phyloP scores from a whole-genome alignment of 2,329 filamentous ascomycete species.

The Penicillium sp. region DNA sequence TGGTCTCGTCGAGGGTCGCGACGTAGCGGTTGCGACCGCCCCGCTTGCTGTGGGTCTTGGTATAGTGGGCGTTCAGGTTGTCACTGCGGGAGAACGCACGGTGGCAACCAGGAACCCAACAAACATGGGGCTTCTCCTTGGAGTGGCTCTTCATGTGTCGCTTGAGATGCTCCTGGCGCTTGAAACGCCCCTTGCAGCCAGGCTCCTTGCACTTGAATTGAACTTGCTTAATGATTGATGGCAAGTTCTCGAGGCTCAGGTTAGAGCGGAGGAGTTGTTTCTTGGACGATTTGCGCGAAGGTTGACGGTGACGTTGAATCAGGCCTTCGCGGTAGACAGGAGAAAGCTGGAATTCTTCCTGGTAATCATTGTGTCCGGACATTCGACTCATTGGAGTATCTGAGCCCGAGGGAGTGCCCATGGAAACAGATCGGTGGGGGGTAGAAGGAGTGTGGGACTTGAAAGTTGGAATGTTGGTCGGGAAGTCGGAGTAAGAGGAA shows the following conservation, averaged over 20 bases:
- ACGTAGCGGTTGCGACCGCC: slow-evolving; percentile 48
- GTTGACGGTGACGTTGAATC: slow-evolving; percentile 31
- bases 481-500: slow-evolving; percentile 39
- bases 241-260: slow-evolving; percentile 37
- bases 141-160: slow-evolving; percentile 50
- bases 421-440: slow-evolving; percentile 35
- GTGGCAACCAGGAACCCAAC: slow-evolving; percentile 46
- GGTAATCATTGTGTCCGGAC: slow-evolving; percentile 36
- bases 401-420: slow-evolving; percentile 35
- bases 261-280: slow-evolving; percentile 30
- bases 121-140: slow-evolving; percentile 44
- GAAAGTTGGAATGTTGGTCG: slow-evolving; percentile 33
- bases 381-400: slow-evolving; percentile 38
- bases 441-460: slow-evolving; percentile 39
- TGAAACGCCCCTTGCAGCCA: slow-evolving; percentile 47
- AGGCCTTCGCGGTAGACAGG: slow-evolving; percentile 34
- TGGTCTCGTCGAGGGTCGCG: slow-evolving; percentile 44
- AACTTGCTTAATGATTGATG: slow-evolving; percentile 41
- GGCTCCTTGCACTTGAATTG: slow-evolving; percentile 44
- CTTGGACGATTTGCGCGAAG: slow-evolving; percentile 37
- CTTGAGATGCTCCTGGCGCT: slow-evolving; percentile 51
- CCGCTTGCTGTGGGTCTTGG: slow-evolving; percentile 48
- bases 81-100: slow-evolving; percentile 45
- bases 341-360: slow-evolving; percentile 36
- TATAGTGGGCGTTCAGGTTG: slow-evolving; percentile 47